Base-by-base conservation (phyloP, 2,329 filamentous ascomycete species). In the Ascochyta pisi region DNA sequence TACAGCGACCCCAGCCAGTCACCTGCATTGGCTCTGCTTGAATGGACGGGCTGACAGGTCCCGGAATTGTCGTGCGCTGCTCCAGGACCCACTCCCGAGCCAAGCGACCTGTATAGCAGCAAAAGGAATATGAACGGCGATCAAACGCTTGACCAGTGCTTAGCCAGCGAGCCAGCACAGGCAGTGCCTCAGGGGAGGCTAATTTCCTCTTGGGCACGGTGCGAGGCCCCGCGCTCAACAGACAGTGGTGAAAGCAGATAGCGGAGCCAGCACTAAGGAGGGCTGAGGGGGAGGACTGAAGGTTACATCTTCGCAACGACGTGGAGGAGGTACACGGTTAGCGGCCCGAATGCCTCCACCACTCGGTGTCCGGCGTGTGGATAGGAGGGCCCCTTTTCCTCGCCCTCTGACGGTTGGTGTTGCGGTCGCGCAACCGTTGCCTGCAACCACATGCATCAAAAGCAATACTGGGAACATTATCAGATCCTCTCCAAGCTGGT, bases 91-190 rank as follows among this genome's bases (percentile, higher is more conserved):
- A 39, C 43, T 33, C 31, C 33, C 37, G 1, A 40, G 52, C 52
- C 52, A 54, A 49, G 50, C 50, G 52, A 55, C 47, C 22, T 41
- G 52, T 46, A 44, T 34, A 22, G 63, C 63, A 65, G 54, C 59
- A 66, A 66, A 69, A 68, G 63, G 59, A 69, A 69, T 58, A 60
- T 67, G 61, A 63, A 69, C 67, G 73, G 71, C 70, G 73, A 75
- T 75, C 72, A 74, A 74, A 75, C 73, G 70, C 71, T 63, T 72
- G 69, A 61, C 63, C 67, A 71, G 64, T 73, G 70, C 70, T 71
- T 69, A 63, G 65, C 54, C 58, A 63, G 29, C 29, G 3, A 29
- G 65, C 55, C 60, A 60, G 64, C 63, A 62, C 64, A 67, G 68
- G 60, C 60, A 50, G 48, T 51, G 63, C 58, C 50, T 70, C 66